Conservation (phyloP, 179 eudicot genomes). For the Nepenthes alata region DNA sequence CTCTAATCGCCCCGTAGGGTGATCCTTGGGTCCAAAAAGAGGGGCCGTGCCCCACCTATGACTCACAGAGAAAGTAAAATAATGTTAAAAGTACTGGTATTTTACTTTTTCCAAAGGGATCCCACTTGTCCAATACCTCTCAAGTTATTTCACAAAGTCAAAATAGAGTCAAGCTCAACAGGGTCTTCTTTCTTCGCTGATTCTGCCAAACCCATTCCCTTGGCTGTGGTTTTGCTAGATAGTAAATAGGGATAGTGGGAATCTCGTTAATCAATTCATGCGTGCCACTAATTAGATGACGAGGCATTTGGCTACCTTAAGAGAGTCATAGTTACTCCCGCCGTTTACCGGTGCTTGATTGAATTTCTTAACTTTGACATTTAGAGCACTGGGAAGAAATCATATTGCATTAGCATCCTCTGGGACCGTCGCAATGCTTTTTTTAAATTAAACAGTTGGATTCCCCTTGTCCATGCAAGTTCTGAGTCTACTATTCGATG, state of each 20-base stretch:
- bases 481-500: constrained; percentile 45
- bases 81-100: no score
- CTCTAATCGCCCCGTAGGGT: no score
- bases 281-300: constrained; percentile 33
- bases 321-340: constrained; percentile 87
- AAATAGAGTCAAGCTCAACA: constrained; percentile 57
- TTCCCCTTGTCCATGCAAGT: constrained; percentile 67
- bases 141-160: constrained; percentile 30
- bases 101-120: no score
- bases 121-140: no score
- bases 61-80: no score
- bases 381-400: constrained; percentile 84
- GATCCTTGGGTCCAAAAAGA: no score
- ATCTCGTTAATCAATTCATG: constrained; percentile 1
- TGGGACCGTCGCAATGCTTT: constrained; percentile 69
- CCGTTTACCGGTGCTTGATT: constrained; percentile 81
- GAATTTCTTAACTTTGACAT: constrained; percentile 87
- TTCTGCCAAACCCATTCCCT: constrained; percentile 38
- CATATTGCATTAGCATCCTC: constrained; percentile 76
- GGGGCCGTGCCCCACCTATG: no score
- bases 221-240: constrained; percentile 7
- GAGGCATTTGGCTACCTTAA: constrained; percentile 91
- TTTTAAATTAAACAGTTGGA: constrained; percentile 60
- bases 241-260: constrained; percentile 1
- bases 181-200: constrained; percentile 48